A percentile compares a stretch with the other conserved stretches of the same genome.
phyloP scores from a whole-genome alignment of 257 asterid species.

The Capsicum baccatum region DNA sequence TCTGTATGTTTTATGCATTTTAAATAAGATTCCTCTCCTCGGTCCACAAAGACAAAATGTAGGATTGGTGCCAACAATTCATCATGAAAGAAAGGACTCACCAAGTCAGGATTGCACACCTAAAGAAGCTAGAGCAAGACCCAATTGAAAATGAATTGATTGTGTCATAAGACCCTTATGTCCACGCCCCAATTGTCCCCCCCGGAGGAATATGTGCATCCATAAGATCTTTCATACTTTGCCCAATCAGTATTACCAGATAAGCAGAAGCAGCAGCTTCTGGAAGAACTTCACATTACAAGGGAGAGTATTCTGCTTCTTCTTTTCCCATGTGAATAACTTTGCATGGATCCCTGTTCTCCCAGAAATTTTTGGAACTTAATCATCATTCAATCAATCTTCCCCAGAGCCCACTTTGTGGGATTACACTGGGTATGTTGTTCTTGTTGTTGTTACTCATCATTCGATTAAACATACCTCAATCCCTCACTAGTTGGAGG shows the following conservation, averaged over 20 bases:
- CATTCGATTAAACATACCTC: neutral
- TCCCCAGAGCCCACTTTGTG: neutral
- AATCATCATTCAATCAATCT: neutral
- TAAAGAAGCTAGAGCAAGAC: neutral
- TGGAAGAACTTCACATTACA: neutral
- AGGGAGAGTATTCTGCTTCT: neutral
- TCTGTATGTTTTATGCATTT: neutral
- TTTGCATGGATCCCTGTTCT: neutral
- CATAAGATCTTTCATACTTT: neutral
- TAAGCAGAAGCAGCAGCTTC: neutral
- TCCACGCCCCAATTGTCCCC: no score
- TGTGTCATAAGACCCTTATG: no score
- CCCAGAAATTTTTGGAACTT: neutral
- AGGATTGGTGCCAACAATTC: neutral
- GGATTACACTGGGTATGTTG: neutral
- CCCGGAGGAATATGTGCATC: neutral
- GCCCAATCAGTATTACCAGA: neutral
- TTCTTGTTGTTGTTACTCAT: neutral
- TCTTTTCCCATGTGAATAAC: neutral
- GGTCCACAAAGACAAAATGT: neutral
- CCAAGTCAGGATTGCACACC: no score
- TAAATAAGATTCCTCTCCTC: neutral
- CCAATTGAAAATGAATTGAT: neutral
- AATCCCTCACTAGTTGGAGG: neutral
- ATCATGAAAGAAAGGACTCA: no score